phyloP scores from a whole-genome alignment of 2,329 filamentous ascomycete species.

The Cladophialophora yegresii region DNA sequence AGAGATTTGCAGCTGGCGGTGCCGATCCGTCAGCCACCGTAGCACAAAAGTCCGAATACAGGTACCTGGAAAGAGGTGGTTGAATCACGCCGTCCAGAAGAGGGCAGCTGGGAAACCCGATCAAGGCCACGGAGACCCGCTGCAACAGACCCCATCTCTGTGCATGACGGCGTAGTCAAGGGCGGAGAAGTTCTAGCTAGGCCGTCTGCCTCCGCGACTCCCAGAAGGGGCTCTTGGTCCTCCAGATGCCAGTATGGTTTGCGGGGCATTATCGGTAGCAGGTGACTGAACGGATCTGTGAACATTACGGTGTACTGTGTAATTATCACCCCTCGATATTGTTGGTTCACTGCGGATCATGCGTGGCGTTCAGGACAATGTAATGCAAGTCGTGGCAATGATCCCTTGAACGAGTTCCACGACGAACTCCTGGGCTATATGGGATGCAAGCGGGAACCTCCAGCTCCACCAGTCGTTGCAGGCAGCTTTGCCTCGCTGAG shows the following conservation, averaged over 20 bases:
- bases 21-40: slow-evolving; percentile 11
- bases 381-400: not conserved
- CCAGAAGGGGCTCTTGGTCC: not conserved
- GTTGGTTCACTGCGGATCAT: not conserved
- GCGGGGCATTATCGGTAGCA: not conserved
- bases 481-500: not conserved
- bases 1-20: slow-evolving; percentile 15
- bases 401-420: not conserved
- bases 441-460: not conserved
- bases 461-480: not conserved
- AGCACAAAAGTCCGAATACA: not conserved
- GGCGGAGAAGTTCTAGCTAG: not conserved
- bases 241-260: not conserved
- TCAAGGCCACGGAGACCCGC: not conserved
- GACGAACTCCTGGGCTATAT: not conserved
- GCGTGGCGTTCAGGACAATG: not conserved
- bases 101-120: not conserved
- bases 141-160: not conserved
- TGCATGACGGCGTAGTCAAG: not conserved
- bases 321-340: not conserved
- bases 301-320: not conserved
- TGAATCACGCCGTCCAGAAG: not conserved
- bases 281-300: not conserved
- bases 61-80: not conserved
- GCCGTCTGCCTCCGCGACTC: not conserved